Evolutionary conservation across 305 asterid species (phyloP).

Genomic region (Fraxinus baroniana): DNA sequence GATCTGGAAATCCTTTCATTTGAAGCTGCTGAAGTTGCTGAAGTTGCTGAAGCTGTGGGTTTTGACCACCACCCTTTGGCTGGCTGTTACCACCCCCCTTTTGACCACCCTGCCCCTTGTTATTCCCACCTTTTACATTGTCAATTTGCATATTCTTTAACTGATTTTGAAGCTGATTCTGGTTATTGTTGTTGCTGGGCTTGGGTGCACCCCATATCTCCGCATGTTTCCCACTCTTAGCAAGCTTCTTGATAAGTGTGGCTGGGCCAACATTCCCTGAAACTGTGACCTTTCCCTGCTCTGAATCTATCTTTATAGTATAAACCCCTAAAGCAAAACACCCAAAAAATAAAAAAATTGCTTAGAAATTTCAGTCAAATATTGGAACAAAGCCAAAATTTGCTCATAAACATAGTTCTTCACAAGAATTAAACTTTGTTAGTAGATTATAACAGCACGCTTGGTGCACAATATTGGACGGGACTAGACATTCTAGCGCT

Average conservation of each 20-base stretch:
- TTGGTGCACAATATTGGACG: neutral
- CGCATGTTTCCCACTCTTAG: constrained; percentile 61
- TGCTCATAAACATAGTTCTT: neutral
- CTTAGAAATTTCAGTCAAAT: neutral
- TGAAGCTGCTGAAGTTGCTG: constrained; percentile 42
- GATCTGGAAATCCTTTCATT: constrained; percentile 66
- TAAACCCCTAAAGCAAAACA: constrained; percentile 47
- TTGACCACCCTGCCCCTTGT: constrained; percentile 45
- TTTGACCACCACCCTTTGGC: constrained; percentile 44
- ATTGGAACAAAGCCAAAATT: neutral
- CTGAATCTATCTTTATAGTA: constrained; percentile 54
- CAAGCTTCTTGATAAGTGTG: constrained; percentile 62
- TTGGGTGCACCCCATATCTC: constrained; percentile 63
- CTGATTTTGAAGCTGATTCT: constrained; percentile 58
- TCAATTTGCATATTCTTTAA: constrained; percentile 67
- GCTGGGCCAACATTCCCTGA: constrained; percentile 62
- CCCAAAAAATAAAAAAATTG: neutral
- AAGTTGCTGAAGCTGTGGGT: constrained; percentile 34
- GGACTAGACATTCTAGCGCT: neutral
- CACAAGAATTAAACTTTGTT: neutral
- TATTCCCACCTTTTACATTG: constrained; percentile 50
- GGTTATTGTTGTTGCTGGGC: constrained; percentile 37
- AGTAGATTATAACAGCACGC: neutral
- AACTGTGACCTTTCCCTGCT: constrained; percentile 68
- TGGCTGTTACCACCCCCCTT: constrained; percentile 44